These are phyloP conservation scores for Canariomyces notabilis DNA, from an alignment of 2,329 filamentous ascomycete genomes.

Conservation along the genomic window DNA sequence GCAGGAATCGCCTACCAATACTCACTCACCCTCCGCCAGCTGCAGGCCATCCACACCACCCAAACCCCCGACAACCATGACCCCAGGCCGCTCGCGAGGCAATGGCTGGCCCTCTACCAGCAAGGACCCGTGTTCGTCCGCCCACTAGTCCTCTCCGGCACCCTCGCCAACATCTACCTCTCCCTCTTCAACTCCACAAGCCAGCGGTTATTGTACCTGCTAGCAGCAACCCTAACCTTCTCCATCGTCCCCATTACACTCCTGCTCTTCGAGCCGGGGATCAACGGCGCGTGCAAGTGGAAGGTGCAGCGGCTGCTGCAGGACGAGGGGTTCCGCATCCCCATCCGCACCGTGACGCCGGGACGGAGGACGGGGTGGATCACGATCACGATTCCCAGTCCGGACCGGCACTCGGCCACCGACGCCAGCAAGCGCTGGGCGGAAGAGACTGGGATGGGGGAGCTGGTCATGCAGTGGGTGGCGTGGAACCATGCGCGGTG, in stretches of 20 bases:
- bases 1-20: conserved; percentile 19
- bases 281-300: conserved; percentile 24
- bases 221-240: background rate
- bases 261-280: conserved; percentile 18
- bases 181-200: background rate
- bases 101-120: conserved; percentile 21
- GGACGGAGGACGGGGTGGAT: background rate
- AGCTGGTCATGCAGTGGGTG: conserved; percentile 17
- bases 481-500: conserved; percentile 16
- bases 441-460: conserved; percentile 10
- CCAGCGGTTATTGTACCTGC: conserved; percentile 4
- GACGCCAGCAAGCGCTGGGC: conserved; percentile 9
- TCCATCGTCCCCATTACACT: conserved; percentile 18
- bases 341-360: no score
- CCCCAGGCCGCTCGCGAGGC: conserved; percentile 13
- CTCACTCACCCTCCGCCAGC: conserved; percentile 13
- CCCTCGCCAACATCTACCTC: conserved; percentile 14
- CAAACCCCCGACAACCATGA: background rate
- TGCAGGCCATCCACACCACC: conserved; percentile 3
- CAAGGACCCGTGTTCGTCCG: conserved; percentile 18
- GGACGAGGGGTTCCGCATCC: conserved; percentile 1
- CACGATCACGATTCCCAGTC: no score
- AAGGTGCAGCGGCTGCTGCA: conserved; percentile 13
- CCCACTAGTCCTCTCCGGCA: conserved; percentile 8
- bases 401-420: conserved; percentile 11